Conservation (phyloP, 2,329 filamentous ascomycete genomes). For the Chaetomium olivaceum region DNA sequence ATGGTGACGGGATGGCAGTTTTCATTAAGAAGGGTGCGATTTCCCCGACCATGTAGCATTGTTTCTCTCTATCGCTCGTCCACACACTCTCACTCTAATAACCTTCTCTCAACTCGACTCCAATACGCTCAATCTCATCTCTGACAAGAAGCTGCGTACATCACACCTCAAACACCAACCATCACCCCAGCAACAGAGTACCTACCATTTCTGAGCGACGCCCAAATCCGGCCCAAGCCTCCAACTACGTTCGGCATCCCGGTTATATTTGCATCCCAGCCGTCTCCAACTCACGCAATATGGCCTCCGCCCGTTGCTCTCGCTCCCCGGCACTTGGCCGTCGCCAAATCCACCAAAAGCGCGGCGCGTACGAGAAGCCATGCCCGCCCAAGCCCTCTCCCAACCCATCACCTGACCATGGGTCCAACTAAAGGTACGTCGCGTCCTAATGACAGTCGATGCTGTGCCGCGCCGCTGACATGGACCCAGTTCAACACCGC, state of each 20-base stretch:
- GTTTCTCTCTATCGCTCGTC: neutral
- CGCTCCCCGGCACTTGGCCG: neutral
- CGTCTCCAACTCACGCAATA: neutral
- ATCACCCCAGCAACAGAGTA: too few species aligned
- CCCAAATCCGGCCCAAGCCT: neutral
- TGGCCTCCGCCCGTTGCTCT: neutral
- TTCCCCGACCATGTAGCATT: neutral
- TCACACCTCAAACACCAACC: neutral
- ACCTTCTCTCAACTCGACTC: neutral
- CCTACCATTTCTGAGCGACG: too few species aligned
- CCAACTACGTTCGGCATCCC: neutral
- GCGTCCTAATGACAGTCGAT: neutral
- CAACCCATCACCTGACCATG: constrained; percentile 1
- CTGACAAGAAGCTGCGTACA: neutral
- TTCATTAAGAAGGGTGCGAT: neutral
- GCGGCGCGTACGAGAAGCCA: constrained; percentile 22
- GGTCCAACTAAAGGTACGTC: neutral
- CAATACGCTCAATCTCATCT: neutral
- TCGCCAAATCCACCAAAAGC: constrained; percentile 5
- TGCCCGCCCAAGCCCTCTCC: constrained; percentile 14
- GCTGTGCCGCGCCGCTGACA: neutral
- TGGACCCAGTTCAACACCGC: neutral
- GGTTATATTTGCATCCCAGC: too few species aligned
- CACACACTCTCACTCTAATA: neutral
- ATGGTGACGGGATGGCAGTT: neutral